phyloP scores from a whole-genome alignment of 805 yeast species.

The Candida peoriensis region DNA sequence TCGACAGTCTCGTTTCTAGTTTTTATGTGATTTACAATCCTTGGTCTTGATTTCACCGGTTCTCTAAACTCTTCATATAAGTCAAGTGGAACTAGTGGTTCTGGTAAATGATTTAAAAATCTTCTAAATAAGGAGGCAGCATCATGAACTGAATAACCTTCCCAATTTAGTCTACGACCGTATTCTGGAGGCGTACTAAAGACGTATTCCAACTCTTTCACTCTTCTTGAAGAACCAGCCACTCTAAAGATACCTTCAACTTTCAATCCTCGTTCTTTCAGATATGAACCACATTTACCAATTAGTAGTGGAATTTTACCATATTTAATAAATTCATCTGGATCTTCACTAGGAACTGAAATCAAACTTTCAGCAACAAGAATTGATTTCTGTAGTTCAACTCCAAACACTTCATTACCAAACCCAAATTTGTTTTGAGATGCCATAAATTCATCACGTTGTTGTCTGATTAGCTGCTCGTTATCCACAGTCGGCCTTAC shows the following conservation, averaged over 20 bases:
- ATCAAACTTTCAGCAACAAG: slow-evolving; percentile 73
- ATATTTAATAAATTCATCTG: slow-evolving; percentile 64
- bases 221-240: slow-evolving; percentile 85
- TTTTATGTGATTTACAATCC: slow-evolving; percentile 61
- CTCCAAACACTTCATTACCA: slow-evolving; percentile 66
- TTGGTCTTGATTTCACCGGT: slow-evolving; percentile 61
- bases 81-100: slow-evolving; percentile 80
- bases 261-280: slow-evolving; percentile 71
- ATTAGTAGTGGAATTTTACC: slow-evolving; percentile 90
- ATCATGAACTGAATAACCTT: slow-evolving; percentile 92
- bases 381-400: slow-evolving; percentile 65
- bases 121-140: slow-evolving; percentile 89
- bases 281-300: slow-evolving; percentile 89
- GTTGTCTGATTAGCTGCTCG: slow-evolving; percentile 25
- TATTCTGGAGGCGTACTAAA: slow-evolving; percentile 87
- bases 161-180: slow-evolving; percentile 84
- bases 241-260: slow-evolving; percentile 92
- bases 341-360: slow-evolving; percentile 50
- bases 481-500: slow-evolving; percentile 17
- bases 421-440: slow-evolving; percentile 30
- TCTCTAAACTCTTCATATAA: slow-evolving; percentile 74
- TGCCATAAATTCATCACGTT: slow-evolving; percentile 33
- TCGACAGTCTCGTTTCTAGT: slow-evolving; percentile 43
- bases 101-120: slow-evolving; percentile 81
- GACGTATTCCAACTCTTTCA: slow-evolving; percentile 75